Base-by-base conservation (phyloP, 192 early-diverging fungal genomes). In the Entomortierella beljakovae region DNA sequence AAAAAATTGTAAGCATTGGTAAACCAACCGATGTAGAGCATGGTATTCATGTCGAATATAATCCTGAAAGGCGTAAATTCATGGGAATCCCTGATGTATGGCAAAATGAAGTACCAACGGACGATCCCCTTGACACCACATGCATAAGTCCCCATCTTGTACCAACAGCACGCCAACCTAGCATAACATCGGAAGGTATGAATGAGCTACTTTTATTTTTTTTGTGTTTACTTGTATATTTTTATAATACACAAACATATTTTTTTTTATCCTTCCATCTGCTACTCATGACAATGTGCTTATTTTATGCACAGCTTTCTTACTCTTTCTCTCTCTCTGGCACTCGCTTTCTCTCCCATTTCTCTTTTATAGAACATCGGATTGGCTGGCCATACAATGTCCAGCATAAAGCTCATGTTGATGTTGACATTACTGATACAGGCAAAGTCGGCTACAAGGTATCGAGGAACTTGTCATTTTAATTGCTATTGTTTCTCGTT, bases 1-100 rank as follows among this genome's bases (percentile, higher is more conserved):
- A 85, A 57, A 84, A 81, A 48, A 81, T 86, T 70, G 56, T 86
- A 51, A 82, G 82, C 67, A 88, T 88, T 31, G 71, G 86, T 35
- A 84, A 84, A 25, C 86, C 86, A 9, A 88, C 86, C 0, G 81
- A 83, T 46, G 81, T 88, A 37, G 84, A 88, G 60, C 86, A 88
- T 55, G 86, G 86, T 2, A 85, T 88, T 60, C 86, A 88, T 73
- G 86, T 88, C 10, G 86, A 86, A 38, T 88, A 82, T 58, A 84
- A 88, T 54, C 68, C 55, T 25, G 70, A 84, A 31, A 82, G 74
- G 43, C 83, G 84, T 34, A 88, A 86, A 68, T 88, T 83, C 32
- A 83, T 88, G 86, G 86, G 86, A 15, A 77, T 88, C 42, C 86
- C 86, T n/a, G 86, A 88, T 52, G 86, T 88, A 10, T 88, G 86